A percentile compares a stretch with the other conserved stretches of the same genome.
These are phyloP conservation scores for Xylaria sp. DNA, from an alignment of 495 filamentous ascomycete species.

Conservation along the genomic window DNA sequence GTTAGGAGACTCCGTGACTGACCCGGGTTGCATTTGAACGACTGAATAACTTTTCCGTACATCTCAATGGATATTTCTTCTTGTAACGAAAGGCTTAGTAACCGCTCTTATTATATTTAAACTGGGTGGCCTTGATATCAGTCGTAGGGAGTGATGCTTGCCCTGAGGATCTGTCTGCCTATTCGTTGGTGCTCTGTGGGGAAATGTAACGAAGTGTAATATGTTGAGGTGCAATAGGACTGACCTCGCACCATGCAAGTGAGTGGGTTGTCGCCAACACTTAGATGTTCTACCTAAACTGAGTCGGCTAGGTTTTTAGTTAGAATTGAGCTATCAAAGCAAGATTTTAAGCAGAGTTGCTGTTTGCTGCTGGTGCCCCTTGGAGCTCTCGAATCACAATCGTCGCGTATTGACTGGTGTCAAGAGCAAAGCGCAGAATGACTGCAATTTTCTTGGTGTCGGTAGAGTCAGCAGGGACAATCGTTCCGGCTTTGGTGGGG, in stretches of 20 bases:
- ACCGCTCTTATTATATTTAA: background rate
- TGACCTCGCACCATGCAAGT: background rate
- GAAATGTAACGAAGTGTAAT: background rate
- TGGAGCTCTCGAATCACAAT: conserved; percentile 86
- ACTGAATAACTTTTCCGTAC: background rate
- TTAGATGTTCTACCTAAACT: background rate
- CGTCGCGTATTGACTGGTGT: conserved; percentile 89
- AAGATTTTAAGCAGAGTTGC: background rate
- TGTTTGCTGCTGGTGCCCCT: conserved; percentile 21
- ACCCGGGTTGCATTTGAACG: background rate
- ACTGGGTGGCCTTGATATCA: background rate
- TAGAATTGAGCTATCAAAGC: background rate
- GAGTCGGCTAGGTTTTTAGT: background rate
- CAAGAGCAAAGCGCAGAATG: conserved; percentile 83
- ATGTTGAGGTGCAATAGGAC: background rate
- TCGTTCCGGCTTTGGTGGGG: background rate
- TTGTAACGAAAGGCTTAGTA: background rate
- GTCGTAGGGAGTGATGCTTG: background rate
- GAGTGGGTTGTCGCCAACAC: background rate
- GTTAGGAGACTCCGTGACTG: background rate
- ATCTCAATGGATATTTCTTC: no score
- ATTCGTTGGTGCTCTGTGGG: background rate
- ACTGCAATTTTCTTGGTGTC: conserved; percentile 72
- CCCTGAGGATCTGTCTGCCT: background rate
- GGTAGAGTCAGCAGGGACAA: conserved; percentile 27